Base-by-base conservation (phyloP, 1,139 yeast genomes). In the Yamadazyma sp. region DNA sequence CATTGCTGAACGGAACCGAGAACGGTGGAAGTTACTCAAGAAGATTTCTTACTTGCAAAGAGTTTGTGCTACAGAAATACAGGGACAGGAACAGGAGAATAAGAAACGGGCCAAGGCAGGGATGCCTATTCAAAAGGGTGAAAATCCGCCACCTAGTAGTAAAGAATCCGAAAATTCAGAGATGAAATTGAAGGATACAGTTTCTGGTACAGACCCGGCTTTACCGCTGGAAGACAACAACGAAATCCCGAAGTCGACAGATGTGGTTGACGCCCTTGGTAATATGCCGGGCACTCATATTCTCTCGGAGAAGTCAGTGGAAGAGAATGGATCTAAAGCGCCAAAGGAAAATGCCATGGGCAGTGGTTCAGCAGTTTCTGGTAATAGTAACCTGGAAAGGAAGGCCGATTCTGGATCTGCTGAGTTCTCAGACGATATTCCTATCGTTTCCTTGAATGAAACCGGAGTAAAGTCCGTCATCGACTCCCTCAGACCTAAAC, bases 11-110 rank as follows among this genome's bases (percentile, higher is more conserved):
- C 62, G 75, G 60, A 75, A 81, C 50, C 62, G 60, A 38, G 84
- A 80, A 55, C 68, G 84, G 53, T 83, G 89, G 89, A 66, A 72
- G 24, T 73, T 85, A 63, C 64, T 86, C 53, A 85, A 84, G 56
- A 77, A 84, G 54, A 65, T 85, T 27, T 75, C 85, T 5, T 86
- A 85, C 51, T 62, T 85, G 44, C 89, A 83, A 54, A 70, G 83
- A 49, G 66, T 81, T n/a, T 73, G 80, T 4, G 70, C 77, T 17
- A 71, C 67, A 46, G 68, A 64, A 34, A 62, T 61, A 36, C 62
- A 58, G 3, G 58, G 54, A 31, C 51, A 54, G 22, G 69, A 63
- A 9, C 64, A 52, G 18, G 75, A 68, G 42, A 47, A 58, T 20
- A 60, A 57, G 38, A 66, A 59, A 46, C 54, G 75, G 38, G 56